Percentiles rank a stretch among this genome's conserved stretches.
These are phyloP conservation scores for Salpingoeca rosetta DNA, from an alignment of 78 protist genomes.

Conservation along the genomic window DNA sequence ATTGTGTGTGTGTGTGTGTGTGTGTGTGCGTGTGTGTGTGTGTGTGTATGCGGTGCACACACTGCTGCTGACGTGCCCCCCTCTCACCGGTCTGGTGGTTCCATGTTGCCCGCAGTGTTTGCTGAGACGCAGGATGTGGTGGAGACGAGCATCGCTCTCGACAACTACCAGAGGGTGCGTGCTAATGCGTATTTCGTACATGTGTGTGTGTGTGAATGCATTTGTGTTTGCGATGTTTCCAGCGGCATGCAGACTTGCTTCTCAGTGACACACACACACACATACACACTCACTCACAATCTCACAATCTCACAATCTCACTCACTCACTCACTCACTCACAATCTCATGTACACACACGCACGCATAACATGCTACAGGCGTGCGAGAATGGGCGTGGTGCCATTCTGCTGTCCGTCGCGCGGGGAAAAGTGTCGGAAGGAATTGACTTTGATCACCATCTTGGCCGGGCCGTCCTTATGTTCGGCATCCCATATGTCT, in stretches of 20 bases:
- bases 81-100: too few relatives aligned
- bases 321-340: neutral
- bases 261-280: too few relatives aligned
- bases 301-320: neutral
- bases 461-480: conserved; percentile 87
- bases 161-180: conserved; percentile 73
- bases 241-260: too few relatives aligned
- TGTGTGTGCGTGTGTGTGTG: neutral
- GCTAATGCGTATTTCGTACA: neutral
- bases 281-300: too few relatives aligned
- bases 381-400: conserved; percentile 86
- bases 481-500: conserved; percentile 86
- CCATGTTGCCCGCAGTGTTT: too few relatives aligned
- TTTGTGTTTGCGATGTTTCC: too few relatives aligned
- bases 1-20: neutral
- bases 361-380: neutral
- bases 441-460: conserved; percentile 91
- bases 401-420: conserved; percentile 94
- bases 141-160: conserved; percentile 89
- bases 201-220: too few relatives aligned
- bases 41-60: conserved; percentile 37
- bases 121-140: conserved; percentile 81
- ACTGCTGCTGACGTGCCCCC: too few relatives aligned
- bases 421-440: conserved; percentile 95
- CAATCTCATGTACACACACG: neutral